These are phyloP conservation scores for Diutina scorzettiae DNA, from an alignment of 1,139 yeast genomes.

Conservation along the genomic window DNA sequence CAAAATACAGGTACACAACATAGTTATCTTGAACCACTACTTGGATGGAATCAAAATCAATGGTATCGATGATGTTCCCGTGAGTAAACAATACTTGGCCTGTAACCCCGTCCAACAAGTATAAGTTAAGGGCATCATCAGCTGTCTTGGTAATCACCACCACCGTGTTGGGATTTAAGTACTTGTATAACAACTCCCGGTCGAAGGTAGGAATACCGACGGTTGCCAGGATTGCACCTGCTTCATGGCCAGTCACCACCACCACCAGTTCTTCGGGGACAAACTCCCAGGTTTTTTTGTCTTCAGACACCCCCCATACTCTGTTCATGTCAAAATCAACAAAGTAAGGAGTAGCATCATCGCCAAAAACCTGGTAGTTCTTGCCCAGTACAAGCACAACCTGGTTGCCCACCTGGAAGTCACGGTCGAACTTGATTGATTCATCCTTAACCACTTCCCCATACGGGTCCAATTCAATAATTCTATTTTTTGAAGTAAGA, in stretches of 20 bases:
- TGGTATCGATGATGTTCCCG: slow-evolving; percentile 24
- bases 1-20: slow-evolving; percentile 59
- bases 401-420: neutral
- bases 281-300: slow-evolving; percentile 21
- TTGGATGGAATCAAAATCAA: slow-evolving; percentile 22
- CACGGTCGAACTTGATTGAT: neutral
- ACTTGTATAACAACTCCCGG: slow-evolving; percentile 73
- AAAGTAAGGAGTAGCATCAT: neutral
- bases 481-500: slow-evolving; percentile 14
- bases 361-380: slow-evolving; percentile 5
- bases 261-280: slow-evolving; percentile 11
- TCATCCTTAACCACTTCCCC: slow-evolving; percentile 12
- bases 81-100: slow-evolving; percentile 51
- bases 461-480: slow-evolving; percentile 15
- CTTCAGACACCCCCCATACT: slow-evolving; percentile 7
- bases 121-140: slow-evolving; percentile 16
- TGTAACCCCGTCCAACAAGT: slow-evolving; percentile 54
- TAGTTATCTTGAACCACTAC: slow-evolving; percentile 74
- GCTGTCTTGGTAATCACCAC: slow-evolving; percentile 36
- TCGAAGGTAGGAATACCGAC: slow-evolving; percentile 62
- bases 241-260: slow-evolving; percentile 17
- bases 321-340: neutral
- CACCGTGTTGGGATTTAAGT: slow-evolving; percentile 58
- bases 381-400: slow-evolving; percentile 6
- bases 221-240: slow-evolving; percentile 41